Evolutionary conservation across 805 yeast species (phyloP).

Genomic region (Candida caryicola): DNA sequence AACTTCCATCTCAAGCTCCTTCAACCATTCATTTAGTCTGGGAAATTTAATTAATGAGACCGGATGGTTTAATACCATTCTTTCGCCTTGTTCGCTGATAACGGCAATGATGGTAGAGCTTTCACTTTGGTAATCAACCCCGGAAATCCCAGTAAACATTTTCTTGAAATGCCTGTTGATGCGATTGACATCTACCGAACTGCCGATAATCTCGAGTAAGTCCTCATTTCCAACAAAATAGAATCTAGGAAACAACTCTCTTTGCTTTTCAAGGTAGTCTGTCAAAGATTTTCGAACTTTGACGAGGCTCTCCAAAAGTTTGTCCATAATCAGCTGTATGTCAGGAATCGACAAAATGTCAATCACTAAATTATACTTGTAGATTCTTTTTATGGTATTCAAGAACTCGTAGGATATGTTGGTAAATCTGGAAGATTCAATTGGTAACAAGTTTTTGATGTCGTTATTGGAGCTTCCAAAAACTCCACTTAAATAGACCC

Average conservation of each 20-base stretch:
- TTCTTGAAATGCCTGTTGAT: constrained; percentile 62
- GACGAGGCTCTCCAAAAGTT: constrained; percentile 52
- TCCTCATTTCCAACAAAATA: constrained; percentile 92
- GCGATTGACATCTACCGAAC: constrained; percentile 42
- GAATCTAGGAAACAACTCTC: constrained; percentile 75
- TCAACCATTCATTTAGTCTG: constrained; percentile 60
- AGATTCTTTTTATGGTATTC: constrained; percentile 47
- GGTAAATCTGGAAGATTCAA: constrained; percentile 65
- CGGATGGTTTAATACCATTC: constrained; percentile 38
- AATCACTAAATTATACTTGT: constrained; percentile 48
- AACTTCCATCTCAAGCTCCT: constrained; percentile 52
- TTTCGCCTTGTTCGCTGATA: constrained; percentile 66
- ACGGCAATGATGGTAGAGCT: constrained; percentile 43
- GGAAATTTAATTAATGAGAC: constrained; percentile 43
- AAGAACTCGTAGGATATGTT: constrained; percentile 61
- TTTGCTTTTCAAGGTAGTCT: constrained; percentile 76
- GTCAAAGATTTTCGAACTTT: constrained; percentile 64
- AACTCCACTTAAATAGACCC: constrained; percentile 82
- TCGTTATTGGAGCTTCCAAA: constrained; percentile 56
- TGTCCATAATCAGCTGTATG: constrained; percentile 44
- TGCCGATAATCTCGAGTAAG: constrained; percentile 76
- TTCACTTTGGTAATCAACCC: constrained; percentile 35
- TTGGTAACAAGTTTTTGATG: constrained; percentile 60
- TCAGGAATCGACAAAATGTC: constrained; percentile 55
- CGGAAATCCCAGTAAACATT: constrained; percentile 65